Evolutionary conservation across 1,284 basidiomycete species (phyloP).

Genomic region (Moesziomyces antarcticus): DNA sequence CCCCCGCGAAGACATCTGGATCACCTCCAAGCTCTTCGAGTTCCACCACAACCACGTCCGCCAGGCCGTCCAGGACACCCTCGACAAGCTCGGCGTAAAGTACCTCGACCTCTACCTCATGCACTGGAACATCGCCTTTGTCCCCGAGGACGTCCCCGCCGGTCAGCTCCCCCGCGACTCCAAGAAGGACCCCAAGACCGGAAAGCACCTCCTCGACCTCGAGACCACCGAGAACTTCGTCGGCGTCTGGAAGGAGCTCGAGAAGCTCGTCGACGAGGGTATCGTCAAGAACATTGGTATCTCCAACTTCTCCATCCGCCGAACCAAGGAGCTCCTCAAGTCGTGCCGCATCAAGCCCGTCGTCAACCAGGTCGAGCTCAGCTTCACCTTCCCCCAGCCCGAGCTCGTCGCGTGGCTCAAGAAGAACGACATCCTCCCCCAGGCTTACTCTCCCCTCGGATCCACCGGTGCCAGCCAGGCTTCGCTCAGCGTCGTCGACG

Average conservation of each 20-base stretch:
- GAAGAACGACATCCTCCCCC: constrained; percentile 47
- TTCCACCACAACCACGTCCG: constrained; percentile 71
- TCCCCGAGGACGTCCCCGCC: constrained; percentile 52
- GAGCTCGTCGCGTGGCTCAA: constrained; percentile 79
- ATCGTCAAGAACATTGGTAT: constrained; percentile 74
- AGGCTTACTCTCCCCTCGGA: constrained; percentile 62
- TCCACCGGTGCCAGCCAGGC: constrained; percentile 48
- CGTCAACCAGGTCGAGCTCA: constrained; percentile 64
- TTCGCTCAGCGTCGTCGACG: constrained; percentile 51
- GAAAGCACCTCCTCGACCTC: constrained; percentile 77
- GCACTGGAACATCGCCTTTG: constrained; percentile 74
- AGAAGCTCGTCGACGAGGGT: constrained; percentile 61
- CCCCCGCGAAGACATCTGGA: constrained; percentile 81
- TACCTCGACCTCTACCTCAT: constrained; percentile 86
- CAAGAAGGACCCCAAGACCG: constrained; percentile 59
- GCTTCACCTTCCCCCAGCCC: constrained; percentile 74
- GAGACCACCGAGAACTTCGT: constrained; percentile 66
- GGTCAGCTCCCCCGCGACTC: constrained; percentile 54
- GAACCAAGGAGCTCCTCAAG: constrained; percentile 56
- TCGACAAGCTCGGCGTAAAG: constrained; percentile 77
- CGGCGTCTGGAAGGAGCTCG: constrained; percentile 53
- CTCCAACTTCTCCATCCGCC: constrained; percentile 63
- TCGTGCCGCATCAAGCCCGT: constrained; percentile 54
- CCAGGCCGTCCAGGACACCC: constrained; percentile 78
- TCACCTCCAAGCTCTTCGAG: constrained; percentile 84